Percentiles rank a stretch among this genome's conserved stretches.
Evolutionary conservation across 805 yeast genomes (phyloP).

Genomic region (Barnettozyma siamensis): DNA sequence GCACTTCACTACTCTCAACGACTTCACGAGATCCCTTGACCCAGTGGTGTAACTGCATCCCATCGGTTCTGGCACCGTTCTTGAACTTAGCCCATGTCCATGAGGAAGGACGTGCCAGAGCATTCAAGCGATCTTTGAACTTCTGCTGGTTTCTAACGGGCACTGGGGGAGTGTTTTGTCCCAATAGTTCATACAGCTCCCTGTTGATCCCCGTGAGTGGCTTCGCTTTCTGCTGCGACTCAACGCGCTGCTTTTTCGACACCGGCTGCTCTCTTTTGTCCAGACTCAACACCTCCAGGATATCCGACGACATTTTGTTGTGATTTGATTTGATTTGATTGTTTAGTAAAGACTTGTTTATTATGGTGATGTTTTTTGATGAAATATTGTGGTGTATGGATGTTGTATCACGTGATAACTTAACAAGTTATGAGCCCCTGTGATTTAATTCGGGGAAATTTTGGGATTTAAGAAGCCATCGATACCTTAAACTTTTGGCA

Average conservation of each 20-base stretch:
- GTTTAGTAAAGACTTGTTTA: too few species aligned
- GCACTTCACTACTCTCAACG: constrained; percentile 27
- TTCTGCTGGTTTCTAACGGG: constrained; percentile 45
- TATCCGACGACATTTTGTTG: constrained; percentile 43
- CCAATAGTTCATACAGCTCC: constrained; percentile 81
- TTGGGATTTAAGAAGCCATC: too few species aligned
- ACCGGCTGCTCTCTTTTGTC: constrained; percentile 29
- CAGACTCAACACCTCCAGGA: constrained; percentile 71
- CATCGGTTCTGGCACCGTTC: constrained; percentile 46
- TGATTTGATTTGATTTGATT: too few species aligned
- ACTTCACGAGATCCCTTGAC: constrained; percentile 57
- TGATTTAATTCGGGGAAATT: too few species aligned
- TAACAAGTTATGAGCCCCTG: too few species aligned
- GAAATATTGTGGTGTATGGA: constrained; percentile 4
- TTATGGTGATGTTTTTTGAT: too few species aligned
- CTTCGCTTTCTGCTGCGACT: constrained; percentile 17
- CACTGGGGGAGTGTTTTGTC: constrained; percentile 87
- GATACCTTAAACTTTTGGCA: too few species aligned
- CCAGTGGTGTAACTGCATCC: constrained; percentile 71
- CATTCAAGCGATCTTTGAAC: constrained; percentile 60
- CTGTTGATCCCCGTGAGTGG: constrained; percentile 71
- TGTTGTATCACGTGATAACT: too few species aligned
- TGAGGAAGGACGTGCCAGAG: constrained; percentile 62
- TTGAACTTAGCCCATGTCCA: constrained; percentile 72
- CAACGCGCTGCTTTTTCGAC: constrained; percentile 29